Conservation (phyloP, 2,329 filamentous ascomycete genomes). For the Fusarium tupiense region DNA sequence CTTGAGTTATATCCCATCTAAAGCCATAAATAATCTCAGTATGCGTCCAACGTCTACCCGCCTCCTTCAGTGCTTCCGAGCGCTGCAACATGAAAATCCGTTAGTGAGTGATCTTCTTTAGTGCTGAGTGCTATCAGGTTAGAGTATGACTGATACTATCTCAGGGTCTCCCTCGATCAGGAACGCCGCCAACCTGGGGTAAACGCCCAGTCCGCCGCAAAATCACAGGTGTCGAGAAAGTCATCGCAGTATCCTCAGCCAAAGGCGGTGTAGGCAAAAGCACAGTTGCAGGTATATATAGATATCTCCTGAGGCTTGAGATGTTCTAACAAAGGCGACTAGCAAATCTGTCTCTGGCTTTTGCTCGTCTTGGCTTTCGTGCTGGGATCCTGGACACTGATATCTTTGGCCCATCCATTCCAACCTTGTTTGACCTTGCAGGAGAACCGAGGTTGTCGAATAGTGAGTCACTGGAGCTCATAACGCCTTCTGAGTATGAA, state of each 20-base stretch:
- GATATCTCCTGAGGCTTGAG: not conserved
- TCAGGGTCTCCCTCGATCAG: slow-evolving; percentile 86
- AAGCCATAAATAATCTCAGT: slow-evolving; percentile 1
- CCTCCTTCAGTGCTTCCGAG: slow-evolving; percentile 48
- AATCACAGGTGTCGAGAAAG: slow-evolving; percentile 86
- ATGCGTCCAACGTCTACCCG: slow-evolving; percentile 53
- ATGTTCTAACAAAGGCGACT: not conserved
- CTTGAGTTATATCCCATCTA: not conserved
- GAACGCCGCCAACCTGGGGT: slow-evolving; percentile 64
- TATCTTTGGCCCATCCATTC: slow-evolving; percentile 95
- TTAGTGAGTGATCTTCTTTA: slow-evolving; percentile 62
- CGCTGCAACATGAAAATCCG: slow-evolving; percentile 81
- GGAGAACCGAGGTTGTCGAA: slow-evolving; percentile 80
- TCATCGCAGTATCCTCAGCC: slow-evolving; percentile 96
- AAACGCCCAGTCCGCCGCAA: slow-evolving; percentile 82
- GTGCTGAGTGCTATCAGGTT: not conserved
- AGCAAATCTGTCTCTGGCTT: slow-evolving; percentile 86
- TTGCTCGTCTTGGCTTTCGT: slow-evolving; percentile 82
- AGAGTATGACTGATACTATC: not conserved
- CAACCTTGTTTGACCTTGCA: slow-evolving; percentile 84
- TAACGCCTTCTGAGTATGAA: not conserved
- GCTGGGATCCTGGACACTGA: slow-evolving; percentile 94
- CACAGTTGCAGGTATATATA: slow-evolving; percentile 77
- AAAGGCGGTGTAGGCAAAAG: slow-evolving; percentile 99
- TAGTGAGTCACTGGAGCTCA: slow-evolving; percentile 59